phyloP scores from a whole-genome alignment of 306 rosid genomes.

The Ziziphus jujuba region DNA sequence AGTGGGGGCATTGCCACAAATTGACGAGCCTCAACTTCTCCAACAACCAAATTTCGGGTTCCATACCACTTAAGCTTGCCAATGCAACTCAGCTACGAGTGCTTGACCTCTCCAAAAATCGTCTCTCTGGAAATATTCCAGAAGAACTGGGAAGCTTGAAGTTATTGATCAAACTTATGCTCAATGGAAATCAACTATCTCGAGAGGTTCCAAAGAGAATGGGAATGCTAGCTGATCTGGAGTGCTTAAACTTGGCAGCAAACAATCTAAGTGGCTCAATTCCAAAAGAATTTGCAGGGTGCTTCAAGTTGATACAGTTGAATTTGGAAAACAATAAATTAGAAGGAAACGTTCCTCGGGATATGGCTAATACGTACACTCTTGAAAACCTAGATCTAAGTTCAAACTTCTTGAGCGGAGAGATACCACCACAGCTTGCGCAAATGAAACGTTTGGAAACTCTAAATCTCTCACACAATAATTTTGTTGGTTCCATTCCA shows the following conservation, averaged over 20 bases:
- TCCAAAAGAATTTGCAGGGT: neutral
- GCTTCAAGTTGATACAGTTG: neutral
- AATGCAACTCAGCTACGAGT: neutral
- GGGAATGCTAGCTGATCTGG: neutral
- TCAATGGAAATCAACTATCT: neutral
- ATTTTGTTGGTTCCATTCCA: conserved; percentile 2
- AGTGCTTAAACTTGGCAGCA: neutral
- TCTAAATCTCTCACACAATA: neutral
- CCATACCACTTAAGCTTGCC: conserved; percentile 9
- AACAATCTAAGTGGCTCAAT: neutral
- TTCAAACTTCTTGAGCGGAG: neutral
- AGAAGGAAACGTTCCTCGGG: neutral
- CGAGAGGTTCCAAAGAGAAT: neutral
- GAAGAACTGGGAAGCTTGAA: neutral
- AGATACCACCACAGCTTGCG: neutral
- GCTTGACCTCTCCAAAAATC: neutral
- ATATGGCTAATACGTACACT: neutral
- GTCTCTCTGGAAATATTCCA: neutral
- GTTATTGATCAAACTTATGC: neutral
- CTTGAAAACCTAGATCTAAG: neutral
- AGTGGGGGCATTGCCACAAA: neutral
- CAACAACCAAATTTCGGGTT: conserved; percentile 1
- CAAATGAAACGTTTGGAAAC: neutral
- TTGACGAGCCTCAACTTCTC: neutral
- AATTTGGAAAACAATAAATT: conserved; percentile 3